Percentiles rank a stretch among this genome's conserved stretches.
Conservation (phyloP, 2,329 filamentous ascomycete species). For the Berkeleyomyces basicola region DNA sequence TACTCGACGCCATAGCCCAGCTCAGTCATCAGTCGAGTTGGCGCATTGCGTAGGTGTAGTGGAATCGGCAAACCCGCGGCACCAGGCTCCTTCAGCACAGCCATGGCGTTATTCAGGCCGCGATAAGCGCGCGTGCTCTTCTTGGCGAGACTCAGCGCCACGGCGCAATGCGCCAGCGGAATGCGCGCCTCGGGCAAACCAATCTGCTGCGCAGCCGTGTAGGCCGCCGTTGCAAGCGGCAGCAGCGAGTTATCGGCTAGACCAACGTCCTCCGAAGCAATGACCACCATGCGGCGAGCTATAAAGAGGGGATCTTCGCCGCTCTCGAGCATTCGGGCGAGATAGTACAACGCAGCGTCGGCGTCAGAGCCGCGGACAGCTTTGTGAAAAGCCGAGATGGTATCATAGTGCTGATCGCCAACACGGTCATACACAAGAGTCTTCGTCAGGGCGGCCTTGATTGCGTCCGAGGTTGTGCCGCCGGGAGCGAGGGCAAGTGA, state of each 20-base stretch:
- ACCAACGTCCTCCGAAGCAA: slow-evolving; percentile 86
- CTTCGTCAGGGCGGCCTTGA: slow-evolving; percentile 74
- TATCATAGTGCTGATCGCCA: slow-evolving; percentile 94
- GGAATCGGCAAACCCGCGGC: slow-evolving; percentile 70
- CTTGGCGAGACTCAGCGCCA: slow-evolving; percentile 62
- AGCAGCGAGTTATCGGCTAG: slow-evolving; percentile 76
- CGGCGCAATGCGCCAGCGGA: slow-evolving; percentile 71
- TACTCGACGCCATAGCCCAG: slow-evolving; percentile 81
- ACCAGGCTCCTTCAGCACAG: slow-evolving; percentile 66
- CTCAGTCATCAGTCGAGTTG: slow-evolving; percentile 84
- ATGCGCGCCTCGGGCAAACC: slow-evolving; percentile 92
- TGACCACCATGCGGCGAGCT: slow-evolving; percentile 81
- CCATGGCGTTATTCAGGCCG: slow-evolving; percentile 62
- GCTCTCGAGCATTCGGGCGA: slow-evolving; percentile 87
- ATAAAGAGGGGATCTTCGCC: slow-evolving; percentile 90
- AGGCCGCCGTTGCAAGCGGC: slow-evolving; percentile 67
- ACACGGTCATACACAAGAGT: slow-evolving; percentile 89
- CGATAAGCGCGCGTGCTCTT: slow-evolving; percentile 84
- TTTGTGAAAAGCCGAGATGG: slow-evolving; percentile 94
- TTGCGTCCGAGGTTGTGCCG: slow-evolving; percentile 52
- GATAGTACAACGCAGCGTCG: slow-evolving; percentile 83
- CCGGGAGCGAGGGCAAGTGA: slow-evolving; percentile 46
- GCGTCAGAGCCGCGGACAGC: slow-evolving; percentile 75
- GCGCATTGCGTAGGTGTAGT: slow-evolving; percentile 77
- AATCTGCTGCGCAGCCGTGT: slow-evolving; percentile 78